Evolutionary conservation across 768 basidiomycete species (phyloP).

Genomic region (Trametes gibbosa): DNA sequence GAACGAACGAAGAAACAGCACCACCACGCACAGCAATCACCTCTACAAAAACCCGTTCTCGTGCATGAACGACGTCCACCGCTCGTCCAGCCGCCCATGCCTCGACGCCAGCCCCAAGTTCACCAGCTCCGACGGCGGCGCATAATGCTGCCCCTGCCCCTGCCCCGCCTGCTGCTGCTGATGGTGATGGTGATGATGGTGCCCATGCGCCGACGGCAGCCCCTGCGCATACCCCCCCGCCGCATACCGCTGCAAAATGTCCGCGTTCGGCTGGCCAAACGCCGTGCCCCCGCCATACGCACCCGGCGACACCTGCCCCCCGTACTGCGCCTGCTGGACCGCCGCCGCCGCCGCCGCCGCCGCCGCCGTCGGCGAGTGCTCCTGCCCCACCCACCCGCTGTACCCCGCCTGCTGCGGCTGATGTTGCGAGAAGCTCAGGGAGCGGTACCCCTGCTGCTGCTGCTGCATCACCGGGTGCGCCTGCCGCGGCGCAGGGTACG

Average conservation of each 20-base stretch:
- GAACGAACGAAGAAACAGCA: too few relatives aligned
- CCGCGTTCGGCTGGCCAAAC: conserved; percentile 6
- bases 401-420: not conserved
- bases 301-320: conserved; percentile 1
- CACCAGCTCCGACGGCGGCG: conserved; percentile 44
- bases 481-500: not conserved
- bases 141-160: conserved; percentile 6
- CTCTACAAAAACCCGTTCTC: conserved; percentile 48
- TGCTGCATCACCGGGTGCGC: conserved; percentile 13
- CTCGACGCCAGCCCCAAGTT: conserved; percentile 60
- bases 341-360: not conserved
- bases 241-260: conserved; percentile 11
- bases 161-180: conserved; percentile 15
- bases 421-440: conserved; percentile 16
- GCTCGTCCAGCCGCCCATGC: conserved; percentile 51
- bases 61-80: conserved; percentile 63
- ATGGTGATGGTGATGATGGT: conserved; percentile 20
- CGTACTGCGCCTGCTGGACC: not conserved
- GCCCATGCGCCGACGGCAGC: not conserved
- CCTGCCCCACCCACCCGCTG: conserved; percentile 5
- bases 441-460: conserved; percentile 12
- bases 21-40: not conserved
- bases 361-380: conserved; percentile 8
- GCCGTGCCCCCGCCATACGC: not conserved
- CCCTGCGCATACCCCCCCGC: not conserved